Conservation (phyloP, 345 rosid genomes). For the Gynandropsis gynandra region DNA sequence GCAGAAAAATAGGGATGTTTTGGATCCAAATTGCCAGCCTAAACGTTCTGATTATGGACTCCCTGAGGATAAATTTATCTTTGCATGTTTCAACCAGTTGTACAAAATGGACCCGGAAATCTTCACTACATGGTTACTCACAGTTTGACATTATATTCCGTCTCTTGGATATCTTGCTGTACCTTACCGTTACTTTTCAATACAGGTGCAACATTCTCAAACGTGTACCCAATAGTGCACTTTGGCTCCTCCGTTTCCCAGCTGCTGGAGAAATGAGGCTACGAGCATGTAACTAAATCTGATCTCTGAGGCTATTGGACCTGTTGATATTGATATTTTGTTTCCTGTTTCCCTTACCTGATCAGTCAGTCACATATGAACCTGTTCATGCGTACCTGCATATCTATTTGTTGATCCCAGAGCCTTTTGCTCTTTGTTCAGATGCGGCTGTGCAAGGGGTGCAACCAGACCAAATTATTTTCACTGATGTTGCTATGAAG, state of each 20-base stretch:
- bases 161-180: too few relatives aligned
- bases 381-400: too few relatives aligned
- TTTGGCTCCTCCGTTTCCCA: slow-evolving; percentile 98
- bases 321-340: background rate
- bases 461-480: slow-evolving; percentile 84
- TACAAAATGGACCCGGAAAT: slow-evolving; percentile 99
- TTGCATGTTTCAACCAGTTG: slow-evolving; percentile 97
- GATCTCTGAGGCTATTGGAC: background rate
- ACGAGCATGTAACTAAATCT: slow-evolving; percentile 53
- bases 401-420: background rate
- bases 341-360: background rate
- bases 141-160: too few relatives aligned
- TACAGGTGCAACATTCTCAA: slow-evolving; percentile 95
- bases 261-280: slow-evolving; percentile 98
- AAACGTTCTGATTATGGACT: slow-evolving; percentile 88
- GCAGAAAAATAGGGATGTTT: slow-evolving; percentile 87
- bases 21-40: slow-evolving; percentile 69
- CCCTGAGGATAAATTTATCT: slow-evolving; percentile 92
- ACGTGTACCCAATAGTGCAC: slow-evolving; percentile 89
- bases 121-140: slow-evolving; percentile 67
- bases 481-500: slow-evolving; percentile 99
- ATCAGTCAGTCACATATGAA: too few relatives aligned
- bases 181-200: background rate
- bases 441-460: slow-evolving; percentile 88
- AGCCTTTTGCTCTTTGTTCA: slow-evolving; percentile 25